These are phyloP conservation scores for Phytophthora ohioensis DNA, from an alignment of 352 stramenopile genomes.

Conservation along the genomic window DNA sequence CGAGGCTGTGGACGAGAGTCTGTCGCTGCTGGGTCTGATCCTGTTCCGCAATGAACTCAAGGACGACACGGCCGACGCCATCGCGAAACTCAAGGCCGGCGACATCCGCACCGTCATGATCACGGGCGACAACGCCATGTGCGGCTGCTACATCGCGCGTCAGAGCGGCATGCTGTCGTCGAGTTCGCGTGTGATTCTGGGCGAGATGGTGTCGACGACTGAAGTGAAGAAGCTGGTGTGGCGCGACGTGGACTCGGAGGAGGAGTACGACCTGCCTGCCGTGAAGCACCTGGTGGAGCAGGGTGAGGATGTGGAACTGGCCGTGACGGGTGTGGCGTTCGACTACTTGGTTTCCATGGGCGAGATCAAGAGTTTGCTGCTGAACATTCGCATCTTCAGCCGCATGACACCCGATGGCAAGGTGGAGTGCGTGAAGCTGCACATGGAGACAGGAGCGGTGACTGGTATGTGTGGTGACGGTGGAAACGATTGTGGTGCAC, in stretches of 20 bases:
- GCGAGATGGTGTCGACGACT: conserved; percentile 42
- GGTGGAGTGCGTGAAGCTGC: conserved; percentile 75
- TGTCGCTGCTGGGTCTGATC: conserved; percentile 79
- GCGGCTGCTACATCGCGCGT: conserved; percentile 59
- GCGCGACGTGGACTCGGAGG: conserved; percentile 56
- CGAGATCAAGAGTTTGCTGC: conserved; percentile 64
- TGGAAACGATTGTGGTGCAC: conserved; percentile 92
- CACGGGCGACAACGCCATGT: conserved; percentile 81
- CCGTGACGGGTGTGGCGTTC: conserved; percentile 79
- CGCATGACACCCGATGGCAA: conserved; percentile 84
- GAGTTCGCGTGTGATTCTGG: conserved; percentile 49
- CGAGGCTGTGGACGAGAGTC: conserved; percentile 73
- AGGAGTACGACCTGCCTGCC: conserved; percentile 41
- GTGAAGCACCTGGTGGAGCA: conserved; percentile 44
- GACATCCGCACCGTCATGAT: conserved; percentile 83
- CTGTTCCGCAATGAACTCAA: conserved; percentile 90
- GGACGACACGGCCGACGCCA: conserved; percentile 66
- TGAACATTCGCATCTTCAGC: conserved; percentile 82
- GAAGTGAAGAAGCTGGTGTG: conserved; percentile 47
- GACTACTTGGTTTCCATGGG: conserved; percentile 69
- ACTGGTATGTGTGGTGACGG: conserved; percentile 83
- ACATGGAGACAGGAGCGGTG: conserved; percentile 70
- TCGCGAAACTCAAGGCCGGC: conserved; percentile 66
- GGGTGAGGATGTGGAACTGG: conserved; percentile 54
- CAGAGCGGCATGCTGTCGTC: conserved; percentile 48